These are phyloP conservation scores for Aurinia saxatilis DNA, from an alignment of 345 rosid genomes.

Conservation along the genomic window DNA sequence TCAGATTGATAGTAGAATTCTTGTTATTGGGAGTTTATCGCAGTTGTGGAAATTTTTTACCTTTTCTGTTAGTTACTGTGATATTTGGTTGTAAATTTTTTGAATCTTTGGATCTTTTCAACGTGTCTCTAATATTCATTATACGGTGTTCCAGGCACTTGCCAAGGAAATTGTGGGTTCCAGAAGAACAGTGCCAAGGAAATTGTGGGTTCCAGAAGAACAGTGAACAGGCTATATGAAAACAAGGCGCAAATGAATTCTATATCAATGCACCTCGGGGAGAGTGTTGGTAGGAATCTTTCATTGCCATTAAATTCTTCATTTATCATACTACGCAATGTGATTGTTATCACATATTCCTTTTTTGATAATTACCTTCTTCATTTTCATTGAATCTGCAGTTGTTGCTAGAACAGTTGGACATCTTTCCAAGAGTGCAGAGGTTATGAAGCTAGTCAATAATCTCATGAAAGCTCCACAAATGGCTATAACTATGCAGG, in stretches of 20 bases:
- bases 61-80: not conserved
- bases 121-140: not conserved
- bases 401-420: conserved; percentile 93
- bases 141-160: conserved; percentile 43
- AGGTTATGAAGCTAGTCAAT: conserved; percentile 94
- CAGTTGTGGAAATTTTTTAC: too few species aligned
- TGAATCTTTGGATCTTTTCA: not conserved
- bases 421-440: conserved; percentile 83
- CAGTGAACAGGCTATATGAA: conserved; percentile 76
- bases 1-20: not conserved
- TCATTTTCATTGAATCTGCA: conserved; percentile 22
- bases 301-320: not conserved
- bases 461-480: conserved; percentile 94
- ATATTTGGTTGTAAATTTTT: not conserved
- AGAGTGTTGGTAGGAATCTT: conserved; percentile 80
- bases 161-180: conserved; percentile 79
- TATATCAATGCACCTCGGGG: conserved; percentile 96
- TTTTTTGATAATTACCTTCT: not conserved
- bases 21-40: not conserved
- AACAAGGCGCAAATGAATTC: conserved; percentile 95
- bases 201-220: conserved; percentile 70
- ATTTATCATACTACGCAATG: not conserved
- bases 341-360: too few species aligned
- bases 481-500: conserved; percentile 87
- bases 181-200: conserved; percentile 71